These are phyloP conservation scores for Acorus gramineus DNA, from an alignment of 106 monocot species.

Conservation along the genomic window DNA sequence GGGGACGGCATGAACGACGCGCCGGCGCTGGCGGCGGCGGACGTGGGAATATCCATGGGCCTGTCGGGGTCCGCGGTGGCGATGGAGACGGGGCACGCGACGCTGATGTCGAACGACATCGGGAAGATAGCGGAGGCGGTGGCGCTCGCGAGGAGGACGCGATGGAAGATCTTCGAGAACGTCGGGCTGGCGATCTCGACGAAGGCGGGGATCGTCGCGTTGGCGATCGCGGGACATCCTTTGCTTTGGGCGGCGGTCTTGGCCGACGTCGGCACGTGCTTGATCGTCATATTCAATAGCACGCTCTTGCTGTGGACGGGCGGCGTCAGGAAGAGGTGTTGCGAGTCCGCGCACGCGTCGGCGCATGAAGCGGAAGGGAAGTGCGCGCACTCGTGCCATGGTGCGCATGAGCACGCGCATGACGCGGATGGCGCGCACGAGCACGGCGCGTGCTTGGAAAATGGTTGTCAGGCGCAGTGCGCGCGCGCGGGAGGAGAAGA, in stretches of 20 bases:
- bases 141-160: constrained; percentile 51
- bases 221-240: constrained; percentile 75
- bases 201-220: constrained; percentile 49
- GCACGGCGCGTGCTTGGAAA: no score
- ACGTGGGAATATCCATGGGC: constrained; percentile 96
- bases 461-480: no score
- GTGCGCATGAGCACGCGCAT: no score
- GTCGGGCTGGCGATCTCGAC: constrained; percentile 52
- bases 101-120: constrained; percentile 91
- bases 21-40: constrained; percentile 66
- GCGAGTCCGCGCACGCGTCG: constrained; percentile 12
- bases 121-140: constrained; percentile 65
- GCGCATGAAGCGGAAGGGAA: no score
- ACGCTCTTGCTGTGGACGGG: constrained; percentile 38
- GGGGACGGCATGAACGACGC: constrained; percentile 98
- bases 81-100: constrained; percentile 81
- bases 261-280: constrained; percentile 87
- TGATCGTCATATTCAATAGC: constrained; percentile 79
- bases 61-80: constrained; percentile 90
- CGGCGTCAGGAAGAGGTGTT: constrained; percentile 23
- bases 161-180: constrained; percentile 53
- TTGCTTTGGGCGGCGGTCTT: constrained; percentile 88
- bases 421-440: no score
- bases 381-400: no score
- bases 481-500: no score